Evolutionary conservation across 2,329 filamentous ascomycete genomes (phyloP), one percentile per base, ranked within the genome.

Genomic region (Colletotrichum melonis): DNA sequence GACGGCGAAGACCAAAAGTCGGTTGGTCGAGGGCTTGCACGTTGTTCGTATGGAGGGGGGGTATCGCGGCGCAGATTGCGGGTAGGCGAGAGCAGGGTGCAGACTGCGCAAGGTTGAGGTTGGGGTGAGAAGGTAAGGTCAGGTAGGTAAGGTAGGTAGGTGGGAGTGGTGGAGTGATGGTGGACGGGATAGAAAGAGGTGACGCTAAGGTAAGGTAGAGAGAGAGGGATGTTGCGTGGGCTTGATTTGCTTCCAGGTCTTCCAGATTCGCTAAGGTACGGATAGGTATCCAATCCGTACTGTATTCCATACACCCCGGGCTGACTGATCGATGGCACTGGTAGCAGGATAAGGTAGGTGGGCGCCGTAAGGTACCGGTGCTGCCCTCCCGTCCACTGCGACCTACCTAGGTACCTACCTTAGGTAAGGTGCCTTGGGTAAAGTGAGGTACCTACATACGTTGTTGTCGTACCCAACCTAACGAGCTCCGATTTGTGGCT

Each of bases 21-120:
- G 52, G 46, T 64, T 64, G 64, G 57, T 63, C 22, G 57, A 57
- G 65, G 46, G 63, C n/a, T 65, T 52, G 65, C 58, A 69, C 69
- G 28, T 32, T 55, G 26, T 57, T 57, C 26, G 24, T 42, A 56
- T 24, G 16, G 52, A 52, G 52, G 46, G 52, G 46, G 57, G 69
- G 54, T 56, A 65, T 65, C 63, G 63, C 52, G 52, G 63, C 63
- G 52, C 63, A 52, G 62, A 52, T 57, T 56, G 52, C 63, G 63
- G 63, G 63, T 32, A 65, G 32, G 55, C 52, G 30, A 65, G 52
- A 65, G 32, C 49, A 65, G 63, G 63, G 63, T 65, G 63, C 32
- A 65, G 49, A 42, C 22, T 46, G 49, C 63, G 52, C 63, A 57
- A 65, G 49, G 52, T 65, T 38, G 63, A 56, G 63, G 32, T 65